Evolutionary conservation across 768 basidiomycete genomes (phyloP).

Genomic region (Boletellus ananiceps): DNA sequence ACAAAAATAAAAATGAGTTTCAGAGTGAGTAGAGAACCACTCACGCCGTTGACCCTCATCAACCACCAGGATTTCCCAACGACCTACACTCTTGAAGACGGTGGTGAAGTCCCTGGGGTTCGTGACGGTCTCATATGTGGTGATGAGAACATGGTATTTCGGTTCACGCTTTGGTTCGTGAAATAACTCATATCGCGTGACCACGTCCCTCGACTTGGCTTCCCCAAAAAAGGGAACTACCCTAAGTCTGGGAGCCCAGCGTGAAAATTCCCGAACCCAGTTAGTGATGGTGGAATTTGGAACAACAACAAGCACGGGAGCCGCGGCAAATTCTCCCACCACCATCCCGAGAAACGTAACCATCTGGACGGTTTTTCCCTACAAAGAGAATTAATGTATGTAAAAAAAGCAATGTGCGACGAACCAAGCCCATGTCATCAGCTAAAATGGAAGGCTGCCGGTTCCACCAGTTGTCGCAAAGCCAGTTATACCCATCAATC

Average conservation of each 20-base stretch:
- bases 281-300: conserved; percentile 96
- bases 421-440: conserved; percentile 94
- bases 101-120: conserved; percentile 61
- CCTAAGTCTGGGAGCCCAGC: conserved; percentile 59
- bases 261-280: conserved; percentile 92
- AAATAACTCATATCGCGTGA: conserved; percentile 77
- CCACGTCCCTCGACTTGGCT: conserved; percentile 69
- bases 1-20: conserved; percentile 6
- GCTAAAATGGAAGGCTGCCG: conserved; percentile 84
- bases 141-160: conserved; percentile 86
- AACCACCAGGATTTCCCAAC: conserved; percentile 92
- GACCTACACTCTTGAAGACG: conserved; percentile 75
- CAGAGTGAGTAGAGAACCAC: conserved; percentile 27
- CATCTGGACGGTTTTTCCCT: conserved; percentile 94
- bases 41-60: conserved; percentile 91
- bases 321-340: conserved; percentile 50
- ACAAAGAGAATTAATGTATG: conserved; percentile 7
- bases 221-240: conserved; percentile 89
- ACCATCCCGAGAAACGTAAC: conserved; percentile 76
- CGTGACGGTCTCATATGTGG: conserved; percentile 86
- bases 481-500: conserved; percentile 82
- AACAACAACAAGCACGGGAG: conserved; percentile 85
- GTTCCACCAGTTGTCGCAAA: conserved; percentile 85
- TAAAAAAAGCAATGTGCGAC: conserved; percentile 11
- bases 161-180: conserved; percentile 51